Evolutionary conservation across 1,139 yeast genomes (phyloP).

Genomic region (Magnusiomyces fungicola): DNA sequence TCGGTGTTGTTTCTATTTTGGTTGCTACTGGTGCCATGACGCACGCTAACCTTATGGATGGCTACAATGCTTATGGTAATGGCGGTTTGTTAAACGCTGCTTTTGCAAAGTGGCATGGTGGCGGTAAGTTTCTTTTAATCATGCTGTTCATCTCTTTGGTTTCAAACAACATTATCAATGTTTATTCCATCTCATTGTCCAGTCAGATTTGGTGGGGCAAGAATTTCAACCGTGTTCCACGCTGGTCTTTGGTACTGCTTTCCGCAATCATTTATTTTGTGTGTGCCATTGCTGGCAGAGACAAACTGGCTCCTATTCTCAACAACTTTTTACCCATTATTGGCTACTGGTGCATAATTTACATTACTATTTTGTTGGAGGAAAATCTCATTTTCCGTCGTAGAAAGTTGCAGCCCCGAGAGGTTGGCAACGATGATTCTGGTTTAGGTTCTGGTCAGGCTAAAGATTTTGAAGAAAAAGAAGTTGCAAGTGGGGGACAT

Average conservation of each 20-base stretch:
- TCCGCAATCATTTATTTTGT: constrained; percentile 61
- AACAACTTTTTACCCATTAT: constrained; percentile 92
- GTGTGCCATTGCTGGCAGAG: constrained; percentile 52
- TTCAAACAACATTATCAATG: constrained; percentile 73
- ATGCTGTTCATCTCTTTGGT: constrained; percentile 65
- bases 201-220: constrained; percentile 47
- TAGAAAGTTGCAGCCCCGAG: background rate
- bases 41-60: constrained; percentile 51
- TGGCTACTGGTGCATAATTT: constrained; percentile 89
- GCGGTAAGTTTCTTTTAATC: constrained; percentile 68
- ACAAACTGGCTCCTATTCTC: constrained; percentile 65
- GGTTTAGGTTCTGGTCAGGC: no score
- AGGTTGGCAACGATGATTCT: background rate
- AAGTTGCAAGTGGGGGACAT: no score
- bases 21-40: constrained; percentile 60
- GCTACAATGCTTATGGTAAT: constrained; percentile 55
- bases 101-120: constrained; percentile 68
- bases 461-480: no score
- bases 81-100: constrained; percentile 72
- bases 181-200: constrained; percentile 78
- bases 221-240: constrained; percentile 53
- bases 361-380: constrained; percentile 60
- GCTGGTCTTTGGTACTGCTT: constrained; percentile 69
- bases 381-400: constrained; percentile 72
- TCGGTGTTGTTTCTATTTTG: constrained; percentile 66